Evolutionary conservation across 1,139 yeast species (phyloP).

Genomic region (Lodderomyces parapsilosis): DNA sequence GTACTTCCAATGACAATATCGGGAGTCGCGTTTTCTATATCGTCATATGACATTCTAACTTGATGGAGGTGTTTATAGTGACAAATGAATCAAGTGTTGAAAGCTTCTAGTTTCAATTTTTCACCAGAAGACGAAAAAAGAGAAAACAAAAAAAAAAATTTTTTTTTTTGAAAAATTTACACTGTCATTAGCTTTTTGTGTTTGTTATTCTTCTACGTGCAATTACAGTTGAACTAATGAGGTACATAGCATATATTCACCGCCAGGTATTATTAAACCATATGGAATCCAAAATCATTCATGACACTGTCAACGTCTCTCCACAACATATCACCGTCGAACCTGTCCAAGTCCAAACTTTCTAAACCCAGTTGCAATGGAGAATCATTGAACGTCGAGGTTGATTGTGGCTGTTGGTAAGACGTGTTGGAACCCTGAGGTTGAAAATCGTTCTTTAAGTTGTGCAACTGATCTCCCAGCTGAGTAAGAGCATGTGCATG

Average conservation of each 20-base stretch:
- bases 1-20: constrained; percentile 81
- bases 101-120: constrained; percentile 4
- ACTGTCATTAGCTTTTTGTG: background rate
- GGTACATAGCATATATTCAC: too few relatives aligned
- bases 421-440: constrained; percentile 1
- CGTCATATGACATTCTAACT: constrained; percentile 50
- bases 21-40: constrained; percentile 82
- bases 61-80: background rate
- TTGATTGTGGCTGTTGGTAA: constrained; percentile 14
- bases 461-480: background rate
- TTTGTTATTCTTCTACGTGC: too few relatives aligned
- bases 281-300: constrained; percentile 92
- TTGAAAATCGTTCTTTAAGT: background rate
- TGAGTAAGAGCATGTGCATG: background rate
- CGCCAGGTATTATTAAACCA: constrained; percentile 4
- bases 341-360: constrained; percentile 31
- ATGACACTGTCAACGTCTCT: constrained; percentile 87
- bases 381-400: constrained; percentile 24
- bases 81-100: constrained; percentile 6
- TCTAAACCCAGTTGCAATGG: constrained; percentile 32
- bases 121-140: constrained; percentile 2
- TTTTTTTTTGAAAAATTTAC: constrained; percentile 1
- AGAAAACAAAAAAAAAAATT: constrained; percentile 3
- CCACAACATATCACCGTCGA: constrained; percentile 72
- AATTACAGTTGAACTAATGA: too few relatives aligned